These are phyloP conservation scores for Didymella pinodella DNA, from an alignment of 2,329 filamentous ascomycete genomes.

Conservation along the genomic window DNA sequence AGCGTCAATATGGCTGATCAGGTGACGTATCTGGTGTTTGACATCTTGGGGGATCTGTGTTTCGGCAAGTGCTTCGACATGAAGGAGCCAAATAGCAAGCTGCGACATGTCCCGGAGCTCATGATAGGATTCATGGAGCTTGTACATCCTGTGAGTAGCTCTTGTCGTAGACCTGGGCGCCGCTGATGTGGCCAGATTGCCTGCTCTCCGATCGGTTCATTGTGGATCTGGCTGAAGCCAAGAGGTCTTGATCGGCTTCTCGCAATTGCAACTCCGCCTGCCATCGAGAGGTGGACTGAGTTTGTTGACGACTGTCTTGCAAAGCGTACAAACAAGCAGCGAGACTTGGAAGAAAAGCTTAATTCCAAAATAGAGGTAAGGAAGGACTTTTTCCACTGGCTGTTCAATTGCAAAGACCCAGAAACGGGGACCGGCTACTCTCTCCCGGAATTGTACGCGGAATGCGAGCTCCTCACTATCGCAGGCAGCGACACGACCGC, in stretches of 20 bases:
- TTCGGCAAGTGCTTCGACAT: constrained; percentile 40
- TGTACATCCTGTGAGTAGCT: constrained; percentile 22
- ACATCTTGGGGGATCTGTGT: constrained; percentile 33
- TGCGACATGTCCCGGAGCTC: constrained; percentile 23
- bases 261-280: constrained; percentile 19
- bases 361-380: constrained; percentile 15
- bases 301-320: constrained; percentile 23
- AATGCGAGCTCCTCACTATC: constrained; percentile 27
- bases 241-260: constrained; percentile 24
- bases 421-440: constrained; percentile 47
- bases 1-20: constrained; percentile 22
- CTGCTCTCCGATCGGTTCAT: constrained; percentile 23
- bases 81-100: constrained; percentile 32
- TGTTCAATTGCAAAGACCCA: constrained; percentile 52
- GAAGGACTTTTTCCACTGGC: constrained; percentile 55
- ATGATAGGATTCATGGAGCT: constrained; percentile 26
- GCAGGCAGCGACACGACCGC: constrained; percentile 31
- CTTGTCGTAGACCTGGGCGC: background rate
- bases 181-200: constrained; percentile 12
- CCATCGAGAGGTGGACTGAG: constrained; percentile 20
- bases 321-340: constrained; percentile 13
- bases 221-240: constrained; percentile 29
- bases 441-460: constrained; percentile 48
- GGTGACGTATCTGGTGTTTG: constrained; percentile 31
- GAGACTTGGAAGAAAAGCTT: constrained; percentile 13